Evolutionary conservation across 371 early-diverging fungal species (phyloP), one percentile per base, ranked within the genome.

Genomic region (Circinella umbellata): DNA sequence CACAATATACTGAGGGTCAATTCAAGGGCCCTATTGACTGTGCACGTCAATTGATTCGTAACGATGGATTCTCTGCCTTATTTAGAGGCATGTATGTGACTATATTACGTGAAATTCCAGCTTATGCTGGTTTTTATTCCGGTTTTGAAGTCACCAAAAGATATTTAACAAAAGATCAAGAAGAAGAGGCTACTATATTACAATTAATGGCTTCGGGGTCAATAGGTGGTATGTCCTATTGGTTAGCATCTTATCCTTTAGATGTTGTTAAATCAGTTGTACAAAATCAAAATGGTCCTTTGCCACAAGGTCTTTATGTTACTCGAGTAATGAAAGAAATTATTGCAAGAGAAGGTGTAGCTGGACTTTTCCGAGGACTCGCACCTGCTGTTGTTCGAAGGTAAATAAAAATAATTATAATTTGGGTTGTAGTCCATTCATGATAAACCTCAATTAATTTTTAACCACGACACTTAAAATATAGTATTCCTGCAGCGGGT

Each of bases 41-140:
- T 69, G 92, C 91, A 0, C 76, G 76, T 18, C 82, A 90, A 51
- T 74, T 94, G 71, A 84, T 89, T 34, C 77, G 74, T 42, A 78
- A 85, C 61, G 87, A 92, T 70, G 95, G 95, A 13, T 36, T 88
- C 27, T 69, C 82, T 8, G 95, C 94, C 13, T 69, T 94, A 27
- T 88, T 92, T 75, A 88, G 93, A 71, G 95, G 95, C 15, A 85
- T 92, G 76, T 93, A 91, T 89, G 88, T 90, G 13, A 93, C 95
- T 0, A 79, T 93, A 6, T 69, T 88, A 18, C 83, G 93, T 38
- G 95, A 95, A 75, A 90, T 94, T 27, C 95, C 95, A 3, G 95
- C 90, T 3, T 92, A 94, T 71, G 92, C 93, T 42, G 95, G 92
- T 18, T 95, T 93, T 73, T 95, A 95, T 71, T 76, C 89, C 15